Base-by-base conservation (phyloP, 1,284 basidiomycete genomes). In the Inonotus hispidus region DNA sequence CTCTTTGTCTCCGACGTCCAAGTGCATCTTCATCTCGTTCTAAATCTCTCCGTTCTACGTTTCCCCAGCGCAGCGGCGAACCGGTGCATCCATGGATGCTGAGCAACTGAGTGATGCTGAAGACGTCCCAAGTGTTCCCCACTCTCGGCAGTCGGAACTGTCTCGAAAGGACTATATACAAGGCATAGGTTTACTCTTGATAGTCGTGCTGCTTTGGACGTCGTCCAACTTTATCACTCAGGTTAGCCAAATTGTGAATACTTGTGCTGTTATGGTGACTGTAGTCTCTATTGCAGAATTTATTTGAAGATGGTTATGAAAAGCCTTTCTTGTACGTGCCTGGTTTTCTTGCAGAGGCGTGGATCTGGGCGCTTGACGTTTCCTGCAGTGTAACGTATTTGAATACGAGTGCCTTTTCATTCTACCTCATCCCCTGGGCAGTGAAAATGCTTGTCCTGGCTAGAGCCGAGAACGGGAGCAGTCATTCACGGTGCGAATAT, bases 191-290 rank as follows among this genome's bases (percentile, higher is more conserved):
- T 77, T 95, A 29, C 80, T 95, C 23, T 72, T 94, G 4, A 67
- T 87, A 47, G 93, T 96, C 53, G 92, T 95, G 50, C 68, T 93
- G 25, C 81, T 95, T 13, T 96, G 93, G 93, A 95, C 88, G 16
- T 74, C 78, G 10, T 87, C 86, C 46, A 91, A 86, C 71, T 92
- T 91, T 68, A 73, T 92, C 37, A 92, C 89, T 11, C 89, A 92
- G 79, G 90, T 87, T 66, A 58, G 76, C 56, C 39, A 53, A 58
- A 43, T 43, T 43, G 41, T 19, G 11, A 43, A 43, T n/a, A 43
- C 2, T 7, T n/a, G n/a, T 16, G 16, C 55, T 41, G n/a, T n/a
- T 52, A 49, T 66, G 61, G 64, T 27, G 41, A 43, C 47, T 43
- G 67, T 37, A 58, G 37, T 63, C 41, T 38, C 21, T 41, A 53